Evolutionary conservation across 352 stramenopile species (phyloP), one percentile per base, ranked within the genome.

Genomic region (Pythium biforme): DNA sequence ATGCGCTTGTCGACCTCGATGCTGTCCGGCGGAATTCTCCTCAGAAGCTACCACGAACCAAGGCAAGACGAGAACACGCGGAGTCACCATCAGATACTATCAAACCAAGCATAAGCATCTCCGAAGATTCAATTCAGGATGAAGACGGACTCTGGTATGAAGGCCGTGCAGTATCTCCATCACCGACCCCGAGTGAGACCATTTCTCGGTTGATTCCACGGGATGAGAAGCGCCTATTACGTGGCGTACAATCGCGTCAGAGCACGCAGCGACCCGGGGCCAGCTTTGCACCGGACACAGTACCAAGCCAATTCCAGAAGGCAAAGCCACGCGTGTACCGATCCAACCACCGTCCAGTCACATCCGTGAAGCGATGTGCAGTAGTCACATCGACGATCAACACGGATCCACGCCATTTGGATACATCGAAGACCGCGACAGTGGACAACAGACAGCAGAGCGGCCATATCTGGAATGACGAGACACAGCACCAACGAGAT

Each of bases 261-360:
- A 58, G 51, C 10, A 22, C 14, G 1, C 34, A 22, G 27, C 20
- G 51, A 33, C 33, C 50, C 0, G 23, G 6, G 6, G 26, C 53
- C 3, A 59, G 14, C 10, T 79, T 72, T 54, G 56, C 72, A 0
- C 75, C 79, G 0, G 66, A 66, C 11, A 66, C 79, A 15, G 64
- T 89, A 5, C 78, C 75, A n/a, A 88, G 82, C 43, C 76, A 72
- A 62, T 91, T 91, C 53, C 68, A 71, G 26, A 72, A 78, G 47
- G 67, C 73, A 12, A 87, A 81, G 26, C 79, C 82, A 27, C 73
- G 70, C 15, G 46, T 89, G 0, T 91, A 91, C 41, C 45, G 23
- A 31, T 15, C 33, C 33, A 40, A 26, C 23, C 27, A n/a, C 67
- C 72, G 26, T 26, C 49, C 68, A 5, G 47, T 81, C 23, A 66